Base-by-base conservation (phyloP, 2,329 filamentous ascomycete species). In the Coniochaeta sp. region DNA sequence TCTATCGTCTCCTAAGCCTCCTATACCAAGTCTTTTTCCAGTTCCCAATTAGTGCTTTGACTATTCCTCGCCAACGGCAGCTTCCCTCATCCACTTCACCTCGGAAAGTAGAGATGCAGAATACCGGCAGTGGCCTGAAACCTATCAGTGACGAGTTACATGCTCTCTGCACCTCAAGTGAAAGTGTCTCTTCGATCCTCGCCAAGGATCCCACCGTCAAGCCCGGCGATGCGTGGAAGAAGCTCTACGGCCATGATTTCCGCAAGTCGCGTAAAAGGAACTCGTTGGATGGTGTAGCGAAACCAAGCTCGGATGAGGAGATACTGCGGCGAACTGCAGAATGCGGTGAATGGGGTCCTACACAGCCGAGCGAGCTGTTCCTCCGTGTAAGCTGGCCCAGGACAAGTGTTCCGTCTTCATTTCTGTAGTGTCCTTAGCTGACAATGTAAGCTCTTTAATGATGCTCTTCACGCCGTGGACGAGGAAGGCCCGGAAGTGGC, bases 311-410 rank as follows among this genome's bases (percentile, higher is more conserved):
- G 64, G 55, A 70, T 1, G 76, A 52, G 24, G 47, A 80, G 56
- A 79, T 81, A 33, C 68, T 89, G 28, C 72, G 82, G 43, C 78
- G 75, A 52, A 86, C 86, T 1, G 73, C 74, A 8, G 68, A 78
- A 60, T 91, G 88, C 68, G 89, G 89, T 1, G 84, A 82, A 58
- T 93, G 89, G 83, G 88, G 87, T 0, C 69, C 78, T 0, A 78
- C 80, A 1, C 72, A 77, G 58, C 90, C 89, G 0, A 89, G 86
- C 63, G 79, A 86, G 17, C 73, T 92, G 0, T 93, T 93, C 68
- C 72, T 91, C 6, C 78, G 77, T 67, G 84, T 83, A 63, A 63
- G 73, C 66, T 17, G 16, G 28, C 38, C 7, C 33, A 31, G 31
- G 8, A n/a, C 44, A 28, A 9, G 44, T 24, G 54, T 6, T 6